phyloP scores from a whole-genome alignment of 2,329 filamentous ascomycete species.

The Ophiostoma novo-ulmi region DNA sequence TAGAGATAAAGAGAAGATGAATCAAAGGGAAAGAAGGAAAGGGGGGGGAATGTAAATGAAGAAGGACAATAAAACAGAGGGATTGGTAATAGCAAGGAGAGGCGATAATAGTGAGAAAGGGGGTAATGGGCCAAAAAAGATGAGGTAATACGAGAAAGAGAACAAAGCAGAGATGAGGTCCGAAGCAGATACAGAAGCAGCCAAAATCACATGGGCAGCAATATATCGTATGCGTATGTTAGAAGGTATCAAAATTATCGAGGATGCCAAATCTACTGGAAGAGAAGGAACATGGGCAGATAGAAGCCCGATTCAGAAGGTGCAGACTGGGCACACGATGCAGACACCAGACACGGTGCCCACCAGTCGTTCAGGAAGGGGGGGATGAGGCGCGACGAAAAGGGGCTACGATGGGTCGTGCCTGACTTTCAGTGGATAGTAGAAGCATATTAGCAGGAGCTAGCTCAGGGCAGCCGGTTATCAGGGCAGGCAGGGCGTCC shows the following conservation, averaged over 20 bases:
- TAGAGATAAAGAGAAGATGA: background rate
- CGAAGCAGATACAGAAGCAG: background rate
- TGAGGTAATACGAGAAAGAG: background rate
- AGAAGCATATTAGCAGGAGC: background rate
- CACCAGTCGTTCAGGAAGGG: background rate
- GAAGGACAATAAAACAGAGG: background rate
- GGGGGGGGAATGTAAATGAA: background rate
- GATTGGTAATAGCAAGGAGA: background rate
- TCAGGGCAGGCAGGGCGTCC: background rate
- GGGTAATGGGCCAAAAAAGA: background rate
- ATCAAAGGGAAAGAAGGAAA: background rate
- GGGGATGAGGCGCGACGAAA: slow-evolving; percentile 14
- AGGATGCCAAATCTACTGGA: background rate
- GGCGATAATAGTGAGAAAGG: background rate
- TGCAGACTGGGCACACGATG: background rate
- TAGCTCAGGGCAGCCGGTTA: background rate
- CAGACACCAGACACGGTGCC: background rate
- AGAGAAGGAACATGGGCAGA: background rate
- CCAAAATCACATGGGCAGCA: background rate
- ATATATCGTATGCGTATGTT: background rate
- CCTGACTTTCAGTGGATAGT: background rate
- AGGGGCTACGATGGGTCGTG: slow-evolving; percentile 17
- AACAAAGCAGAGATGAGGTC: background rate
- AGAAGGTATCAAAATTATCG: background rate
- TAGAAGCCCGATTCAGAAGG: background rate